These are phyloP conservation scores for Buddleja alternifolia DNA, from an alignment of 257 asterid species.

Conservation along the genomic window DNA sequence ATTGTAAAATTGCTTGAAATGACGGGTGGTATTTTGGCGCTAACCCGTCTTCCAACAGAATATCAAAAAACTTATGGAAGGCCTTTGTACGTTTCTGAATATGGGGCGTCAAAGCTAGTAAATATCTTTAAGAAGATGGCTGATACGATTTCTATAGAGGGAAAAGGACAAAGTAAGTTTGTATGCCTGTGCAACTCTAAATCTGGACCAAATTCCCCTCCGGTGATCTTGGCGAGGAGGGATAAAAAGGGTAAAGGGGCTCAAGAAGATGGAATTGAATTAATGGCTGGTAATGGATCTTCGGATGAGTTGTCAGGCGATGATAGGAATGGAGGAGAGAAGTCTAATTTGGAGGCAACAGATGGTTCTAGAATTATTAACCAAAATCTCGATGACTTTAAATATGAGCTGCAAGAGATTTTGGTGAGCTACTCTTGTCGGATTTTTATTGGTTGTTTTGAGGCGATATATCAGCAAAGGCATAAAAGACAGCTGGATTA, in stretches of 20 bases:
- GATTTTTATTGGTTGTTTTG: constrained; percentile 64
- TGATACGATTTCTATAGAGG: constrained; percentile 56
- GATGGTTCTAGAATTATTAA: constrained; percentile 27
- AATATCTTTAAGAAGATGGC: constrained; percentile 77
- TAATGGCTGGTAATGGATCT: constrained; percentile 44
- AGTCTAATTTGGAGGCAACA: constrained; percentile 25
- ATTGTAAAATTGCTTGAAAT: constrained; percentile 72
- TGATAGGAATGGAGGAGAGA: neutral
- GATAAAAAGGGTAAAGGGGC: constrained; percentile 53
- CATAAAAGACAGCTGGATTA: constrained; percentile 80
- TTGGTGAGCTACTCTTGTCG: constrained; percentile 84
- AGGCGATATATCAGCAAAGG: constrained; percentile 72
- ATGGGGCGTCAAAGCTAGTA: constrained; percentile 70
- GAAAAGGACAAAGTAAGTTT: constrained; percentile 57
- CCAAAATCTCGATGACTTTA: constrained; percentile 54
- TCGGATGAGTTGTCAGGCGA: constrained; percentile 76
- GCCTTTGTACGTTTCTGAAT: constrained; percentile 77
- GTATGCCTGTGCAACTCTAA: constrained; percentile 56
- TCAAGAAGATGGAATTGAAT: constrained; percentile 44
- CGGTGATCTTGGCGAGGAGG: constrained; percentile 35
- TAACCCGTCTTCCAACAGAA: constrained; percentile 68
- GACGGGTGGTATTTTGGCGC: constrained; percentile 70
- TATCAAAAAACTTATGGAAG: constrained; percentile 76
- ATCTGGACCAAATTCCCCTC: constrained; percentile 40
- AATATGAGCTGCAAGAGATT: constrained; percentile 86